phyloP scores from a whole-genome alignment of 257 asterid genomes.

The Cynanchum wilfordii region DNA sequence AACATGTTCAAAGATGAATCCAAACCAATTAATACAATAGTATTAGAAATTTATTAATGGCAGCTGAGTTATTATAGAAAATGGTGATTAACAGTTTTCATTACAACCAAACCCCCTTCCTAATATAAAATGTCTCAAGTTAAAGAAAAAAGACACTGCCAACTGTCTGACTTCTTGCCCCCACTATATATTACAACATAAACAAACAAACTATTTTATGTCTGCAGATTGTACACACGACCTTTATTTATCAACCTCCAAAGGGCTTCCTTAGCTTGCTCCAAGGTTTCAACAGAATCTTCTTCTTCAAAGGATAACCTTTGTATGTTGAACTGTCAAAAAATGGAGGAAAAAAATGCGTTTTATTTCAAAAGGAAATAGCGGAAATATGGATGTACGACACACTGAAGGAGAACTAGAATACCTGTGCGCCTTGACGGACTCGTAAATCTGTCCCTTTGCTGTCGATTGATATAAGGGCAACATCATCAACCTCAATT shows the following conservation, averaged over 20 bases:
- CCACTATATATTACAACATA: neutral
- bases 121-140: neutral
- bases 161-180: neutral
- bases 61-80: neutral
- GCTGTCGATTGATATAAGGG: conserved; percentile 89
- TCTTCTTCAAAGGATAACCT: conserved; percentile 80
- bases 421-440: conserved; percentile 92
- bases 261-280: conserved; percentile 82
- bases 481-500: conserved; percentile 87
- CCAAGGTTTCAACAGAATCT: conserved; percentile 63
- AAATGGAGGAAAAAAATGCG: neutral
- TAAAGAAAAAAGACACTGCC: neutral
- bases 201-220: conserved; percentile 7
- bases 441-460: conserved; percentile 84
- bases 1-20: neutral
- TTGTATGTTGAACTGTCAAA: conserved; percentile 61
- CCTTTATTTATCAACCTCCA: conserved; percentile 59
- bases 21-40: neutral
- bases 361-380: neutral
- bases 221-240: conserved; percentile 47
- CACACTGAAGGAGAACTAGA: neutral
- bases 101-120: neutral
- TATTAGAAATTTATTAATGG: neutral
- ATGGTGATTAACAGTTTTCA: neutral
- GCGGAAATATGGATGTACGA: neutral